These are phyloP conservation scores for Cladosporium sp. DNA, from an alignment of 2,329 filamentous ascomycete species.

Conservation along the genomic window DNA sequence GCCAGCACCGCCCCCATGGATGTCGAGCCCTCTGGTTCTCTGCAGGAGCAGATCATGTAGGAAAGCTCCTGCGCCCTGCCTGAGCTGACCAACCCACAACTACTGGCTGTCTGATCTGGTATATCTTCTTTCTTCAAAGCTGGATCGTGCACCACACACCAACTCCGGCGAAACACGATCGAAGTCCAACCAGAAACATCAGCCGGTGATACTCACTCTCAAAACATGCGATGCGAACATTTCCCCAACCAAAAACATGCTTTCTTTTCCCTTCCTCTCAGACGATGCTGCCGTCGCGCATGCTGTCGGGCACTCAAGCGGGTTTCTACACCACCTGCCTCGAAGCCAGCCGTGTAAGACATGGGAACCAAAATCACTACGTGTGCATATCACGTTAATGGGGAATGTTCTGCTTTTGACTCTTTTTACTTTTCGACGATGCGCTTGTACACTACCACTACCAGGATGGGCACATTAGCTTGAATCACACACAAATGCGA, in stretches of 20 bases:
- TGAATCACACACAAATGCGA: not conserved
- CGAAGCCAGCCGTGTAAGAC: not conserved
- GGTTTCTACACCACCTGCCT: not conserved
- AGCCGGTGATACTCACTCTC: not conserved
- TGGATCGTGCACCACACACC: not conserved
- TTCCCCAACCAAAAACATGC: not conserved
- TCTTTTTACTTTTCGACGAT: not conserved
- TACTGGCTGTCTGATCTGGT: constrained; percentile 6
- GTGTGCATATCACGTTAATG: constrained; percentile 1
- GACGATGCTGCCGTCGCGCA: not conserved
- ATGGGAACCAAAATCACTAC: not conserved
- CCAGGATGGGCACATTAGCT: constrained; percentile 7
- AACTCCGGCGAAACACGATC: not conserved
- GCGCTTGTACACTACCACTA: constrained; percentile 6
- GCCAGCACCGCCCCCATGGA: constrained; percentile 69
- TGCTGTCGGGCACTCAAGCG: not conserved
- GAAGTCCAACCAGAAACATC: not conserved
- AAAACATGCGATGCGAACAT: constrained; percentile 3
- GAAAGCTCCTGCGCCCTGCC: not conserved
- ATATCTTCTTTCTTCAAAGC: not conserved
- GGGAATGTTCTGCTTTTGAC: not conserved
- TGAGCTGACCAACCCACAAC: constrained; percentile 4
- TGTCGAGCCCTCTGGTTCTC: constrained; percentile 67
- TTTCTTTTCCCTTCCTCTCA: not conserved
- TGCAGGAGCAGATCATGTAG: constrained; percentile 83